Evolutionary conservation across 2,329 filamentous ascomycete genomes (phyloP).

Genomic region (Pseudophaeomoniella oleicola): DNA sequence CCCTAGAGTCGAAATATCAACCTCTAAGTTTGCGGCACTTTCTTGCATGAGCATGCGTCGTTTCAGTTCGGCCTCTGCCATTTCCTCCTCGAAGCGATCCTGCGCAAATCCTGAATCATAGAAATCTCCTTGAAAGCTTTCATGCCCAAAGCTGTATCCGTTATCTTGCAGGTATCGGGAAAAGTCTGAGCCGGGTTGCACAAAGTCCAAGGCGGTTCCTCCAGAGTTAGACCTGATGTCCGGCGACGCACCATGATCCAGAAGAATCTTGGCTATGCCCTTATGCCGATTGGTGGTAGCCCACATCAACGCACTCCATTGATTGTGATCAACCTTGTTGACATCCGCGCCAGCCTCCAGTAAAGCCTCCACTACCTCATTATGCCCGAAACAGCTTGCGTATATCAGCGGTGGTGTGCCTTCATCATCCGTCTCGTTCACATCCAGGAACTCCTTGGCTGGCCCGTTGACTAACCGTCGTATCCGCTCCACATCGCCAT

Average conservation of each 20-base stretch:
- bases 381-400: slow-evolving; percentile 93
- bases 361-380: slow-evolving; percentile 70
- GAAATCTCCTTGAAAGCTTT: slow-evolving; percentile 73
- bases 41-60: slow-evolving; percentile 95
- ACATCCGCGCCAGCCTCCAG: slow-evolving; percentile 77
- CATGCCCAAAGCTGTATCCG: slow-evolving; percentile 71
- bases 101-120: slow-evolving; percentile 87
- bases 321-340: slow-evolving; percentile 86
- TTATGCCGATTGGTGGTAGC: slow-evolving; percentile 98
- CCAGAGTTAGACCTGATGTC: slow-evolving; percentile 91
- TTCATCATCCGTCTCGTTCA: slow-evolving; percentile 82
- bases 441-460: slow-evolving; percentile 61
- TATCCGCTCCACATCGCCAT: slow-evolving; percentile 77
- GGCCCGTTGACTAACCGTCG: slow-evolving; percentile 59
- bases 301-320: slow-evolving; percentile 99
- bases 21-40: slow-evolving; percentile 89
- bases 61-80: slow-evolving; percentile 92
- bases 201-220: slow-evolving; percentile 88
- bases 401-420: slow-evolving; percentile 95
- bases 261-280: slow-evolving; percentile 77
- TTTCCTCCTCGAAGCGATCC: slow-evolving; percentile 89
- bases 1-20: slow-evolving; percentile 87
- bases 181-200: slow-evolving; percentile 89
- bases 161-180: slow-evolving; percentile 90
- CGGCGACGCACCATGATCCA: slow-evolving; percentile 89